Base-by-base conservation (phyloP, 768 basidiomycete species). In the Holtermannia corniformis region DNA sequence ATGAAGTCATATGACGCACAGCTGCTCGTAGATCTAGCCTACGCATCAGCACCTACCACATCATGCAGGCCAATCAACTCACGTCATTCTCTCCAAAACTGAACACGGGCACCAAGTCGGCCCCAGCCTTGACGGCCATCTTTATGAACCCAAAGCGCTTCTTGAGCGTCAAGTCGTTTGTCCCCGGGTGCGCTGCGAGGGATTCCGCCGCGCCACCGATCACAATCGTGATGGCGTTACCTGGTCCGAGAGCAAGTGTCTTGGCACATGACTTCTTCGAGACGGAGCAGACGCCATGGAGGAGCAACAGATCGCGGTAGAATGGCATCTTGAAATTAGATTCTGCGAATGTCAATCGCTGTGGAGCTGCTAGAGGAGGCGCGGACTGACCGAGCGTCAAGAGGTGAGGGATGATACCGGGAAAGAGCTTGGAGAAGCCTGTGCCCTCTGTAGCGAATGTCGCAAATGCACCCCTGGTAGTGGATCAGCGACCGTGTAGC, bases 21-120 rank as follows among this genome's bases (percentile, higher is more conserved):
- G 86, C 75, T 99, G 93, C 57, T 92, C 79, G 63, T 88, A 99
- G 48, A 99, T 95, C 91, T 96, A 40, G 22, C n/a, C 0, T 41
- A 22, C n/a, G n/a, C 11, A 47, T 47, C 56, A 57, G 49, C 24
- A 53, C 14, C 5, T 27, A 7, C 11, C 3, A 1, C 12, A 37
- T 37, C 19, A 41, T 14, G 21, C 11, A 13, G 24, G 13, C 5
- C 21, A 19, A 3, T n/a, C n/a, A 2, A 78, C 81, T 65, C 56
- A 92, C 92, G 71, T 97, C 95, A 69, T 97, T 97, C 76, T 99
- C 95, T 12, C 95, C 95, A 62, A 99, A 99, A 4, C 89, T 92
- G 67, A 99, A 97, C 2, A 96, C 92, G 0, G 95, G 95, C 0
- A 99, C 95, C 11, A 99, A 77, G 64, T 92, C 89, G 37, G 95